Base-by-base conservation (phyloP, 164 flowering plant species). In the Saururus chinensis region DNA sequence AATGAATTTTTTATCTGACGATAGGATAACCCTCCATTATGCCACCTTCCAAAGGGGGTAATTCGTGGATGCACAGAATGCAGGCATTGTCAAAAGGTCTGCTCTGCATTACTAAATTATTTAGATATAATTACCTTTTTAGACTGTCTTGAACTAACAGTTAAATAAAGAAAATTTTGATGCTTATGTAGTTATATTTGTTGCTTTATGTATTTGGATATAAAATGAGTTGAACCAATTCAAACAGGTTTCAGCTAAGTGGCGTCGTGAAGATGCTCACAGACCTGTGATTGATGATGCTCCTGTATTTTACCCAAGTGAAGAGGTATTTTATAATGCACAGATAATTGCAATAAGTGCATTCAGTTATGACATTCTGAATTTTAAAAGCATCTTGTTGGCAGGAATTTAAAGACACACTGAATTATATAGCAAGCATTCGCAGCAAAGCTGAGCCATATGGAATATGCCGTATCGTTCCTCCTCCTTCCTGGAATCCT, bases 381-480 rank as follows among this genome's bases (percentile, higher is more conserved):
- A 41, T 24, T 51, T 17, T 64, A 26, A 45, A 68, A 11, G 49
- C 22, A 68, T 48, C 13, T n/a, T 26, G 60, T 76, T 59, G 66
- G 10, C 80, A 89, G 99, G 98, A 91, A 75, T 91, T 95, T 66
- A 67, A 80, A 64, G 98, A 95, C 69, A 76, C 96, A 37, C 51
- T 95, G 25, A 89, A 74, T 53, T 95, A 89, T 63, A 86, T 95
- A 56, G 83, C 82, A 40, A 76, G 82, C 52, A 89, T 91, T 69
- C 85, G 87, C 7, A 60, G 72, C 16, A 80, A n/a, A 67, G 96
- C 93, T 22, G 96, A 91, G 71, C 68, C 61, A 45, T 86, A 81
- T 81, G 99, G 99, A 66, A 87, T 95, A 56, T 91, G 98, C 70
- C 86, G 96, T 41, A 87, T 95, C 70, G 86, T 91, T 60, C 97